A percentile compares a stretch with the other conserved stretches of the same genome.
Conservation (phyloP, 2,329 filamentous ascomycete genomes). For the Penicillium sp. region DNA sequence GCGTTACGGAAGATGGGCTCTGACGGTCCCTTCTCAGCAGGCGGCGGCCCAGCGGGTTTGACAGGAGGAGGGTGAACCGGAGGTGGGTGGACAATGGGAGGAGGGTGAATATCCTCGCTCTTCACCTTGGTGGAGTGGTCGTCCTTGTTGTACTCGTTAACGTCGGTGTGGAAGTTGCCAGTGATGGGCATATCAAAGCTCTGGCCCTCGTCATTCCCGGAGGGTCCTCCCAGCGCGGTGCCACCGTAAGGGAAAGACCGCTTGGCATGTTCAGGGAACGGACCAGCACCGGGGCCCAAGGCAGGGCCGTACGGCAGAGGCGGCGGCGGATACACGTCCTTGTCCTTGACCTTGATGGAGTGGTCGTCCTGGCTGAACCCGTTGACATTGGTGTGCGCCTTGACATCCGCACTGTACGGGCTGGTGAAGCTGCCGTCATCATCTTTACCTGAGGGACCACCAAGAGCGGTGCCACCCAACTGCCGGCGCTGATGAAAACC, state of each 20-base stretch:
- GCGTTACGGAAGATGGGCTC: slow-evolving; percentile 3
- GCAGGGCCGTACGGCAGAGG: slow-evolving; percentile 9
- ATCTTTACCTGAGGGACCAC: slow-evolving; percentile 23
- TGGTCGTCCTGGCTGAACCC: slow-evolving; percentile 23
- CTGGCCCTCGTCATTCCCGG: slow-evolving; percentile 25
- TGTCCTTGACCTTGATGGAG: slow-evolving; percentile 21
- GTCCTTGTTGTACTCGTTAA: slow-evolving; percentile 19
- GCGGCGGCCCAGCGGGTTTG: neutral
- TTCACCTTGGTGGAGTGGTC: slow-evolving; percentile 22
- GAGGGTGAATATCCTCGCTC: slow-evolving; percentile 16
- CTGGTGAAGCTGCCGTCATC: slow-evolving; percentile 15
- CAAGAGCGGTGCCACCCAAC: slow-evolving; percentile 17
- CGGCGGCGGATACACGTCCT: slow-evolving; percentile 12
- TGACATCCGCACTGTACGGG: slow-evolving; percentile 12
- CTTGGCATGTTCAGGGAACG: no score
- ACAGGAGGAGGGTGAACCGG: slow-evolving; percentile 1
- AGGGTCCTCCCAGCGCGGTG: slow-evolving; percentile 21
- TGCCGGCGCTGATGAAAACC: slow-evolving; percentile 10
- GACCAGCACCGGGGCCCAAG: slow-evolving; percentile 11
- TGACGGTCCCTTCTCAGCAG: neutral
- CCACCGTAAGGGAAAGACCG: slow-evolving; percentile 15
- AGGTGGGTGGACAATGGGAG: slow-evolving; percentile 7
- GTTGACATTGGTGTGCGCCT: slow-evolving; percentile 16
- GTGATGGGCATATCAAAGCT: slow-evolving; percentile 23
- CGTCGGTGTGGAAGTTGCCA: slow-evolving; percentile 17